A percentile compares a stretch with the other conserved stretches of the same genome.
Conservation (phyloP, 345 rosid genomes). For the Excoecaria cochinchinensis region DNA sequence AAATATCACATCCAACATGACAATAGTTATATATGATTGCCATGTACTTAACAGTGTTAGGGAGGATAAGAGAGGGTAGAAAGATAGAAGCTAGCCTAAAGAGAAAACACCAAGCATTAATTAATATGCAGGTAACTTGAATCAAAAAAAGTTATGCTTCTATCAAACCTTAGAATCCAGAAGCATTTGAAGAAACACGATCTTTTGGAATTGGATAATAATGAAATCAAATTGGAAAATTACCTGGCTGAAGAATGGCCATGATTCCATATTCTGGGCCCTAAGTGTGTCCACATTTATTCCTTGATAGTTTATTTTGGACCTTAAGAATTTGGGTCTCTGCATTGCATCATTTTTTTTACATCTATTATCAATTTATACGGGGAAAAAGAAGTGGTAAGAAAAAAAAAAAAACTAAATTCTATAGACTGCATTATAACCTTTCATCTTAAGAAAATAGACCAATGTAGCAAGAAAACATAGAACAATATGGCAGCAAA, state of each 20-base stretch:
- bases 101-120: neutral
- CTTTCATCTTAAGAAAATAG: neutral
- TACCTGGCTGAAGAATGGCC: conserved; percentile 92
- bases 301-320: conserved; percentile 73
- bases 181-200: neutral
- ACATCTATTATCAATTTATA: conserved; percentile 5
- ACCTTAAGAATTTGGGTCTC: conserved; percentile 87
- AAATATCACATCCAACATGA: neutral
- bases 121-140: neutral
- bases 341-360: conserved; percentile 30
- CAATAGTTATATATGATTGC: neutral
- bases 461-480: neutral
- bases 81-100: neutral
- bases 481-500: neutral
- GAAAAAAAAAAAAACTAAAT: neutral
- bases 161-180: neutral
- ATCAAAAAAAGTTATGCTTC: neutral
- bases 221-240: neutral
- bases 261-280: conserved; percentile 88
- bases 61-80: neutral
- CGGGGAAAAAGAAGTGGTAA: conserved; percentile 1
- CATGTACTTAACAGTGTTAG: neutral
- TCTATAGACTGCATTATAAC: neutral
- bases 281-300: conserved; percentile 75
- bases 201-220: neutral